A percentile compares a stretch with the other conserved stretches of the same genome.
These are phyloP conservation scores for Nothophytophthora sp. DNA, from an alignment of 352 stramenopile species.

Conservation along the genomic window DNA sequence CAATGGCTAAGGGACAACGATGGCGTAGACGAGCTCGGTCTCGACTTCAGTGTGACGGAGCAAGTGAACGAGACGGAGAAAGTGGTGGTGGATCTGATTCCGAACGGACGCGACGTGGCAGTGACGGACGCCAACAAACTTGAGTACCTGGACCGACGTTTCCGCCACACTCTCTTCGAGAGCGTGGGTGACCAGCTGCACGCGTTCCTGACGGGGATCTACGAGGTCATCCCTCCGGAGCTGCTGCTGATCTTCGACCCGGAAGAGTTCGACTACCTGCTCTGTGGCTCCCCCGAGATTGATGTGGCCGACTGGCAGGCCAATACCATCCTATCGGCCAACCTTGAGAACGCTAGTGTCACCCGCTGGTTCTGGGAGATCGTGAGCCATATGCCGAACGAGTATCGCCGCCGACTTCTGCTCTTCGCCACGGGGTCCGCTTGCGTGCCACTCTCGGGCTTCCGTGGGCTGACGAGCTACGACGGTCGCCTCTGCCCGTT, in stretches of 20 bases:
- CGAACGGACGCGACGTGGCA: constrained; percentile 55
- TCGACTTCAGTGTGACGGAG: constrained; percentile 63
- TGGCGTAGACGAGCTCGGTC: constrained; percentile 51
- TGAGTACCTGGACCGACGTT: constrained; percentile 91
- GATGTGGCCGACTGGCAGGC: constrained; percentile 96
- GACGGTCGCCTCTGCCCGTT: constrained; percentile 79
- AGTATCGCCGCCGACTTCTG: constrained; percentile 73
- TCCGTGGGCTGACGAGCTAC: constrained; percentile 75
- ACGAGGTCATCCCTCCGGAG: constrained; percentile 95
- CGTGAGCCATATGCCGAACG: constrained; percentile 86
- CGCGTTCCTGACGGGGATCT: constrained; percentile 92
- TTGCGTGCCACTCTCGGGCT: constrained; percentile 75
- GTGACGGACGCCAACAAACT: constrained; percentile 96
- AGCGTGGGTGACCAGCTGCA: constrained; percentile 59
- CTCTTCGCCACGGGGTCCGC: constrained; percentile 84
- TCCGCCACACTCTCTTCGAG: constrained; percentile 61
- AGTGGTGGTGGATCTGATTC: constrained; percentile 50
- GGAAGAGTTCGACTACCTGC: constrained; percentile 96
- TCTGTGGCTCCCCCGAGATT: constrained; percentile 96
- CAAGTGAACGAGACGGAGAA: constrained; percentile 26
- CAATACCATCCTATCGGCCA: constrained; percentile 72
- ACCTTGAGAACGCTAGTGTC: constrained; percentile 38
- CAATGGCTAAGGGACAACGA: constrained; percentile 55
- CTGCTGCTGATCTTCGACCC: constrained; percentile 96
- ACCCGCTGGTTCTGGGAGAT: constrained; percentile 96